Base-by-base conservation (phyloP, 352 stramenopile species). In the Globisporangium yorkense region DNA sequence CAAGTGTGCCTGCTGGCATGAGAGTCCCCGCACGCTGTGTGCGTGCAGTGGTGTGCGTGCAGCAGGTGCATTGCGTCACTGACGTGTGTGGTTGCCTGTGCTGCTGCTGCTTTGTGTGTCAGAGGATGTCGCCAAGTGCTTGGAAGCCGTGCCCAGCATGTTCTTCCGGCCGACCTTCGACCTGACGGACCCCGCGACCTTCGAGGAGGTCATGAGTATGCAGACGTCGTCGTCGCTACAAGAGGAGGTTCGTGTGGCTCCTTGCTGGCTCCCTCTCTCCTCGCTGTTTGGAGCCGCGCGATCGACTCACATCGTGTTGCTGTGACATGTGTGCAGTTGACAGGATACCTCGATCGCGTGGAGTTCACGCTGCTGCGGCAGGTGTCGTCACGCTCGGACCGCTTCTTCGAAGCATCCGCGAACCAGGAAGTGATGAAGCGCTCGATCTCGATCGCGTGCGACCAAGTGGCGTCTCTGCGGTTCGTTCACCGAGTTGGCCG, bases 381-480 rank as follows among this genome's bases (percentile, higher is more conserved):
- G 61, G 83, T 95, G 37, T 92, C 83, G 37, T 93, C 83, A 9
- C 77, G 85, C 15, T 92, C 85, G 1, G 80, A 95, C 57, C 77
- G 80, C 20, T 93, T 95, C 70, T 93, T 95, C 29, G 77, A 95
- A 53, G 83, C 81, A 12, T 93, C 84, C 6, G 74, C 82, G 33
- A 80, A 89, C 58, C 85, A 95, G 59, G 84, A 92, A 62, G 84
- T 90, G 0, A 95, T 92, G 75, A 90, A 91, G 60, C 80, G 88
- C 51, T 89, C 80, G 24, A 90, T 95, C 50, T 75, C 62, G 31
- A 69, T 75, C 57, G 85, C 85, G 0, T 95, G 83, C 20, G 80
- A 93, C 49, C 81, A 95, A 68, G 85, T 95, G 12, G 76, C 82
- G 33, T 82, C 77, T 6, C 60, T 95, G 27, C 74, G 84, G 83